Evolutionary conservation across 345 rosid genomes (phyloP).

Genomic region (Eucalyptus curtisii): DNA sequence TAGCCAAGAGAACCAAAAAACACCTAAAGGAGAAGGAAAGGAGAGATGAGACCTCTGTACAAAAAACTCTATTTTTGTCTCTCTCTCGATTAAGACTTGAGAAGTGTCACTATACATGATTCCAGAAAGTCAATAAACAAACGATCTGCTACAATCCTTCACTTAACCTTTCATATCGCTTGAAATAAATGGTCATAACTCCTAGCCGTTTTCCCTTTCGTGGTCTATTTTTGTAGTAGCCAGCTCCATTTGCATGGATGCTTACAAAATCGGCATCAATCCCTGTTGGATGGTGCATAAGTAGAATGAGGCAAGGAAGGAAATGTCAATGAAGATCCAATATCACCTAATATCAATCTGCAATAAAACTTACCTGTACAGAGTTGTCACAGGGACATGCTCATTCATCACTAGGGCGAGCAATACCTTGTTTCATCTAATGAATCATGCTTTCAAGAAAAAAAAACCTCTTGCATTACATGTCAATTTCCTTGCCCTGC

Average conservation of each 20-base stretch:
- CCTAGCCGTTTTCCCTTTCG: neutral
- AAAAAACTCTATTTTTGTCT: neutral
- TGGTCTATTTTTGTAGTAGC: neutral
- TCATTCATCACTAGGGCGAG: neutral
- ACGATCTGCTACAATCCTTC: neutral
- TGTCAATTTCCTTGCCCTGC: constrained; percentile 46
- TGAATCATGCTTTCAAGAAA: neutral
- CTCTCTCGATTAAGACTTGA: neutral
- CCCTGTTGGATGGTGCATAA: neutral
- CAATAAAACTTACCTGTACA: neutral
- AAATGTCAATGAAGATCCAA: neutral
- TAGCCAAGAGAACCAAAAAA: neutral
- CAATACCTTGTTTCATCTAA: neutral
- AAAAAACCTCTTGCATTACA: constrained; percentile 41
- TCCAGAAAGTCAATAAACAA: neutral
- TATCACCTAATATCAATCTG: neutral
- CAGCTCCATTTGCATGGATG: neutral
- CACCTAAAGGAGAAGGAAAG: neutral
- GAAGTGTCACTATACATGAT: neutral
- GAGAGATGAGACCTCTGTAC: neutral
- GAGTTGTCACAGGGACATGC: neutral
- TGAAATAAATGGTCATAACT: neutral
- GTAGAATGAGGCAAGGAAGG: neutral
- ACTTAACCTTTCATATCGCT: neutral
- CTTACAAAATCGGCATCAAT: neutral